A percentile compares a stretch with the other conserved stretches of the same genome.
Conservation (phyloP, 345 rosid species). For the Populus davidiana region DNA sequence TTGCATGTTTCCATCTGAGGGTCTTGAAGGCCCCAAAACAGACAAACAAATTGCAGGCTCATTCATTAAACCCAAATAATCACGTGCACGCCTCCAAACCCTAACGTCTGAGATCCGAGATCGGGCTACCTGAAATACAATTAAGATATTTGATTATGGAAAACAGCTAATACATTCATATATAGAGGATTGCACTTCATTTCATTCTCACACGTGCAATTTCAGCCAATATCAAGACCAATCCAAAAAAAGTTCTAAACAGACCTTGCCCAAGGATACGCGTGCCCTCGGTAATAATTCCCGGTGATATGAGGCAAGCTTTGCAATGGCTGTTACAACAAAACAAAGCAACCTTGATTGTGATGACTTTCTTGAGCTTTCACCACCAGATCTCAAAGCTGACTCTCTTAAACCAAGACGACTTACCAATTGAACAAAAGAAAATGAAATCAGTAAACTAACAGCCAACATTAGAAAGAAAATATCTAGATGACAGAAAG, state of each 20-base stretch:
- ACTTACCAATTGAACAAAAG: slow-evolving; percentile 39
- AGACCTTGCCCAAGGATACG: slow-evolving; percentile 92
- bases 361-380: slow-evolving; percentile 48
- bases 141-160: slow-evolving; percentile 5
- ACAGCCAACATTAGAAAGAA: neutral
- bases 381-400: slow-evolving; percentile 32
- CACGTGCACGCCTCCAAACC: slow-evolving; percentile 80
- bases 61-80: slow-evolving; percentile 77
- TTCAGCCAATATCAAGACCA: neutral
- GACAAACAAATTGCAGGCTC: slow-evolving; percentile 81
- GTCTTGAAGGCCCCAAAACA: slow-evolving; percentile 66
- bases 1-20: slow-evolving; percentile 42
- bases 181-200: neutral
- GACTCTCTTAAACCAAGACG: slow-evolving; percentile 74
- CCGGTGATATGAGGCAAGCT: slow-evolving; percentile 80
- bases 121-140: slow-evolving; percentile 60
- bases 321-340: slow-evolving; percentile 88
- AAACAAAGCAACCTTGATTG: slow-evolving; percentile 92
- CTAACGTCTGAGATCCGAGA: slow-evolving; percentile 79
- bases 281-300: slow-evolving; percentile 90
- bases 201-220: neutral
- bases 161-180: neutral
- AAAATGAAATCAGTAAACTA: slow-evolving; percentile 1
- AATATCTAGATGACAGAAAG: neutral
- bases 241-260: slow-evolving; percentile 14